Base-by-base conservation (phyloP, 768 basidiomycete genomes). In the Phanerochaete carnosa region DNA sequence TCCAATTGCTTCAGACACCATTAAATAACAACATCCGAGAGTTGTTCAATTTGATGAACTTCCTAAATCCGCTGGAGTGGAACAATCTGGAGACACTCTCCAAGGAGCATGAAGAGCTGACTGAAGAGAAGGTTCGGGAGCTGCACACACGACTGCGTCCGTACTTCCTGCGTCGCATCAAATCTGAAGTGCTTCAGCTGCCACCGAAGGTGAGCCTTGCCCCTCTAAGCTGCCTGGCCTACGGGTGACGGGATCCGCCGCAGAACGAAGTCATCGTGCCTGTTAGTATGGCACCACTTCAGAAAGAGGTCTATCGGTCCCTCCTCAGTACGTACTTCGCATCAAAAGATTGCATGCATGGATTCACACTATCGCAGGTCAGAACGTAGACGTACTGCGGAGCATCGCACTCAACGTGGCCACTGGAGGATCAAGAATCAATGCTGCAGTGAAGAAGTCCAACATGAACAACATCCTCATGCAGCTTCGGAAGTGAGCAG, bases 11-110 rank as follows among this genome's bases (percentile, higher is more conserved):
- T 22, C 60, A 94, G 83, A 98, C 97, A 0, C 96, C 96, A 0
- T 73, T 98, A 60, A 98, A 98, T 74, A 98, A 98, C 77, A 98
- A 98, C 69, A 89, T 99, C 25, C 83, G 93, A 50, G 97, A 99
- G 74, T 75, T 99, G 26, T 96, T 98, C 79, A 98, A 95, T 72
- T 80, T 99, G 45, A 94, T 99, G 87, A 92, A 94, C 71, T 98
- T 98, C 77, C 82, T 98, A 19, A 92, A 95, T 70, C 85, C 90
- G 5, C 65, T 74, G 13, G 78, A 89, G 62, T 93, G 92, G 92
- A 70, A 74, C 5, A 85, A 98, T 69, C 76, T 98, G 23, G 85
- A 88, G 67, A 79, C 72, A 6, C 78, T 98, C 12, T 87, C 89
- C 60, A 83, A 82, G 65, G 81, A 92, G 61, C 88, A 94, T 64